A percentile compares a stretch with the other conserved stretches of the same genome.
Conservation (phyloP, 2,329 filamentous ascomycete species). For the Fusarium sororula region DNA sequence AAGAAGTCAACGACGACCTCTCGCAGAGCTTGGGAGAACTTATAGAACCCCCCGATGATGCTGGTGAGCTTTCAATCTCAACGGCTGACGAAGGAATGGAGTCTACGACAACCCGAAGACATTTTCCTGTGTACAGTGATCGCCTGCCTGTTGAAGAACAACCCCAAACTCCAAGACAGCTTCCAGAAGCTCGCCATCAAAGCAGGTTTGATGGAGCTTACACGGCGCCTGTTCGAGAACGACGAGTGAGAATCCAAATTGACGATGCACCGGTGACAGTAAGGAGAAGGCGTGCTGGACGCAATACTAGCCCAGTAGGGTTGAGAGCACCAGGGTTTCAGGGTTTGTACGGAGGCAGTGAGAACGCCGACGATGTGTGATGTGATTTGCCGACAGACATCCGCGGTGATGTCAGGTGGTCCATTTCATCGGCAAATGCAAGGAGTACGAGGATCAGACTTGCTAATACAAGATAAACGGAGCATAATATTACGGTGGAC, state of each 20-base stretch:
- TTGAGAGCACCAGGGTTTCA: constrained; percentile 54
- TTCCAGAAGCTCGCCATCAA: constrained; percentile 39
- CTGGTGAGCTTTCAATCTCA: background rate
- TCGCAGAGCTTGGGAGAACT: background rate
- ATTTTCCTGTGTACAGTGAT: constrained; percentile 38
- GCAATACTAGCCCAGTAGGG: constrained; percentile 49
- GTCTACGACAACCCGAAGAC: background rate
- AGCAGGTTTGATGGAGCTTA: constrained; percentile 36
- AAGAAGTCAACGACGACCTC: background rate
- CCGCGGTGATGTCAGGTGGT: constrained; percentile 7
- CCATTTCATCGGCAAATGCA: background rate
- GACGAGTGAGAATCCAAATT: constrained; percentile 1
- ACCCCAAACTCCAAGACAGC: constrained; percentile 36
- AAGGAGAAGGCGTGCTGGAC: constrained; percentile 30
- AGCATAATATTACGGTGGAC: constrained; percentile 1
- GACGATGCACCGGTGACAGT: background rate
- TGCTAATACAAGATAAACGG: constrained; percentile 3
- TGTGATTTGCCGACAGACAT: constrained; percentile 16
- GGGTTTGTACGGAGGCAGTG: constrained; percentile 58
- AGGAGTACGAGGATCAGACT: constrained; percentile 9
- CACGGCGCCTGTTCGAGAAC: constrained; percentile 29
- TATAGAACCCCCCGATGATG: background rate
- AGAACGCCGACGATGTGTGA: constrained; percentile 56
- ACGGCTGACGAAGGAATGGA: background rate
- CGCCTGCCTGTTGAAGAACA: constrained; percentile 19